These are phyloP conservation scores for Vigna nakashimae DNA, from an alignment of 306 rosid species.

Conservation along the genomic window DNA sequence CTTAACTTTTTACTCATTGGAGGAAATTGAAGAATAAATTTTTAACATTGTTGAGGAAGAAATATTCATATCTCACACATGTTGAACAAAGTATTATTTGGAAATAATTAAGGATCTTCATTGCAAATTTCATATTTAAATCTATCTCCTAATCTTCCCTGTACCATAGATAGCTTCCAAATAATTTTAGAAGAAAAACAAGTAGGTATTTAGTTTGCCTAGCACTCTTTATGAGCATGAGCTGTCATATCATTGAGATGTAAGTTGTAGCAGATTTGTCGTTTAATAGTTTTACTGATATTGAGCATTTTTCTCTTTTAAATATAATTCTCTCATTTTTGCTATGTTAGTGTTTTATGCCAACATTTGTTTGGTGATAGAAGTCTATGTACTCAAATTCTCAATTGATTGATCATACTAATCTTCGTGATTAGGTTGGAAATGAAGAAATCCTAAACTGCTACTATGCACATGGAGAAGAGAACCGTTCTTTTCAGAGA, in stretches of 20 bases:
- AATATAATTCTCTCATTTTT: conserved; percentile 28
- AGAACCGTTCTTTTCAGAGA: conserved; percentile 83
- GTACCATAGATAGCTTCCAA: conserved; percentile 27
- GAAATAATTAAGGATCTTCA: conserved; percentile 13
- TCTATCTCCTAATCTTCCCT: conserved; percentile 19
- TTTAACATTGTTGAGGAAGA: conserved; percentile 23
- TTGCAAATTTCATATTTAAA: conserved; percentile 27
- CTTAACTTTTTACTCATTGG: background rate
- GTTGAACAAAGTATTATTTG: conserved; percentile 13
- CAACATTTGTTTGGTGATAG: conserved; percentile 32
- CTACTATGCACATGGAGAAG: conserved; percentile 98
- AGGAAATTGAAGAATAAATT: conserved; percentile 9
- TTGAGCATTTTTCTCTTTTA: conserved; percentile 11
- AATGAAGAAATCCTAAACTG: conserved; percentile 87
- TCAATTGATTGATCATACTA: conserved; percentile 40
- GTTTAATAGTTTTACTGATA: conserved; percentile 22
- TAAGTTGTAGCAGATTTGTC: conserved; percentile 9
- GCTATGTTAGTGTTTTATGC: conserved; percentile 16
- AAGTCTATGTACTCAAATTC: conserved; percentile 34
- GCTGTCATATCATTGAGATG: conserved; percentile 15
- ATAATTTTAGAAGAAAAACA: background rate
- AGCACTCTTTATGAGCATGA: conserved; percentile 3
- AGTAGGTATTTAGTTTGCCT: conserved; percentile 5
- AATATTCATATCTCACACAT: conserved; percentile 14
- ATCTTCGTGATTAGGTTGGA: conserved; percentile 75